Percentiles rank a stretch among this genome's conserved stretches.
phyloP scores from a whole-genome alignment of 441 rosid species.

The Euphorbia schlechtendalii region DNA sequence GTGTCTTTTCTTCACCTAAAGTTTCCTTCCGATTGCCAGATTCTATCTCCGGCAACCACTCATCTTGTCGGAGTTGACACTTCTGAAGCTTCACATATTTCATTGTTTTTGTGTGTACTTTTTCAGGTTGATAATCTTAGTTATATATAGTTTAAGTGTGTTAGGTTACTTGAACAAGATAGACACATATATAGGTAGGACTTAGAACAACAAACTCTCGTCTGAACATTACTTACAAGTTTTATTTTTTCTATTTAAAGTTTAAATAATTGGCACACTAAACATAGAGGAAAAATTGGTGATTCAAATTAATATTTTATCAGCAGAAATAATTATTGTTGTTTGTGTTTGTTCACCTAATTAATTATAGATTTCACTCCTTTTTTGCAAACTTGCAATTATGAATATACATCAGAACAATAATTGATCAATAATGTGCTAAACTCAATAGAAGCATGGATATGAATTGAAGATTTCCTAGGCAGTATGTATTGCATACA shows the following conservation, averaged over 20 bases:
- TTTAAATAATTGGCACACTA: not conserved
- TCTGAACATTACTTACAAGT: not conserved
- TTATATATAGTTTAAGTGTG: not conserved
- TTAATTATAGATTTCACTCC: too few species aligned
- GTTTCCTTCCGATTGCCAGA: not conserved
- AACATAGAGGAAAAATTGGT: not conserved
- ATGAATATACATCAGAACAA: not conserved
- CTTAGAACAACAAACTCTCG: not conserved
- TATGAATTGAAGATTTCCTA: too few species aligned
- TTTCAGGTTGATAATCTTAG: not conserved
- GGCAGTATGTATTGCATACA: too few species aligned
- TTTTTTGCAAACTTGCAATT: not conserved
- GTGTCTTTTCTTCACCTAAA: not conserved
- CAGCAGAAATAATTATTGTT: not conserved
- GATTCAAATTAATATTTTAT: too few species aligned
- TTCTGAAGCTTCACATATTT: not conserved
- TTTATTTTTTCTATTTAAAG: too few species aligned
- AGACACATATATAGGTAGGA: not conserved
- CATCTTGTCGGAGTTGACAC: not conserved
- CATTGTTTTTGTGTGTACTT: not conserved
- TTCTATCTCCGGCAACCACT: too few species aligned
- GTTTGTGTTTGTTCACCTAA: not conserved
- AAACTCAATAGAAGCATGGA: too few species aligned
- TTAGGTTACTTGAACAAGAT: not conserved
- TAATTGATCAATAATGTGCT: not conserved